A percentile compares a stretch with the other conserved stretches of the same genome.
Evolutionary conservation across 305 asterid genomes (phyloP).

Genomic region (Rubia tinctorum): DNA sequence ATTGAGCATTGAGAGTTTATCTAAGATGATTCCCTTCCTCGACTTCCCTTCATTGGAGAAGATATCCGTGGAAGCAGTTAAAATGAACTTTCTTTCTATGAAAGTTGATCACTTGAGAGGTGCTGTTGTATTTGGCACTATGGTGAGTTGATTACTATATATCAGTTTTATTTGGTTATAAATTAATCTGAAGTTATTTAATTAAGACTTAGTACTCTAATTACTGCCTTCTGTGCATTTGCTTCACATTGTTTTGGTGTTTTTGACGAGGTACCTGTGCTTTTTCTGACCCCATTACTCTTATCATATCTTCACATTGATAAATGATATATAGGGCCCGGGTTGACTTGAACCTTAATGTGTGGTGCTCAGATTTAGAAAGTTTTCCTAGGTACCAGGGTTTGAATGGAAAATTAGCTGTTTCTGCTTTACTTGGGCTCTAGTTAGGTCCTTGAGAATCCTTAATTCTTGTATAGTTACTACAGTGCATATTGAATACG

Average conservation of each 20-base stretch:
- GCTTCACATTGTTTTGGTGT: background rate
- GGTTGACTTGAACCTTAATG: background rate
- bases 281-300: background rate
- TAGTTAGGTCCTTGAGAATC: background rate
- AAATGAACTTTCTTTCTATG: slow-evolving; percentile 27
- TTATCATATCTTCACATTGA: background rate
- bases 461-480: background rate
- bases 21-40: slow-evolving; percentile 29
- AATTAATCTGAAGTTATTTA: background rate
- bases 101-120: slow-evolving; percentile 35
- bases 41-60: slow-evolving; percentile 31
- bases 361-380: background rate
- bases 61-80: slow-evolving; percentile 33
- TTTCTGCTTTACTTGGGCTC: background rate
- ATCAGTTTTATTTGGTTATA: background rate
- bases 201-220: background rate
- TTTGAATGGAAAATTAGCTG: background rate
- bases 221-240: background rate
- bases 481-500: background rate
- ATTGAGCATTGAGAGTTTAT: slow-evolving; percentile 25
- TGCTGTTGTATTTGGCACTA: slow-evolving; percentile 29
- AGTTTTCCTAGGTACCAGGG: background rate
- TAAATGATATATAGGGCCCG: background rate
- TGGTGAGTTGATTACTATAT: slow-evolving; percentile 20
- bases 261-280: background rate